Percentiles rank a stretch among this genome's conserved stretches.
phyloP scores from a whole-genome alignment of 208 protist species.

The Crithidia expoeki region DNA sequence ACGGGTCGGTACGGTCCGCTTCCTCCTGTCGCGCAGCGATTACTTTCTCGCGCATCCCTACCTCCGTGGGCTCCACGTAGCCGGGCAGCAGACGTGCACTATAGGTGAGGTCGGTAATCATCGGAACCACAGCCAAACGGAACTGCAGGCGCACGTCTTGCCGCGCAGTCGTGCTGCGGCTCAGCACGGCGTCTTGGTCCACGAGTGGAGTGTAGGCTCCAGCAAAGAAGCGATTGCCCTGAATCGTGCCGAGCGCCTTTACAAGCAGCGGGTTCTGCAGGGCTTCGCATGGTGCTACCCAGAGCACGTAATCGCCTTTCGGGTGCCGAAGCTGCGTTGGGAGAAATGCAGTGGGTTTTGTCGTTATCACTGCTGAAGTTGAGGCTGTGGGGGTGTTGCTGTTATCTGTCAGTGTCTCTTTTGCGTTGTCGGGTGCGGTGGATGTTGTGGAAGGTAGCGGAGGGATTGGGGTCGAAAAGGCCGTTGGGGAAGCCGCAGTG shows the following conservation, averaged over 20 bases:
- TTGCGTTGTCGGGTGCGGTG: not conserved
- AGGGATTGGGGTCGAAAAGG: not conserved
- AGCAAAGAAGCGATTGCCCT: conserved; percentile 50
- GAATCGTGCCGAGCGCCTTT: conserved; percentile 41
- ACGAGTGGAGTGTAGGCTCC: conserved; percentile 31
- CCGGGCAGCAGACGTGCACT: conserved; percentile 37
- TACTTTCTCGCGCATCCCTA: conserved; percentile 25
- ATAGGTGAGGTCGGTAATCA: conserved; percentile 29
- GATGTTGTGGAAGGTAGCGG: not conserved
- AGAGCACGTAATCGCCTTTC: conserved; percentile 35
- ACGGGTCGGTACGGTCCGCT: conserved; percentile 19
- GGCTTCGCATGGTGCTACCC: conserved; percentile 26
- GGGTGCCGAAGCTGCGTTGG: conserved; percentile 21
- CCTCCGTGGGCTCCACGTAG: conserved; percentile 35
- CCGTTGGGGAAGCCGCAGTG: not conserved
- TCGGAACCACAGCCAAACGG: conserved; percentile 47
- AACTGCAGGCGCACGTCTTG: conserved; percentile 73
- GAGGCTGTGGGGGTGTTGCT: not conserved
- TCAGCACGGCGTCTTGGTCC: conserved; percentile 29
- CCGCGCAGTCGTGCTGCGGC: conserved; percentile 27
- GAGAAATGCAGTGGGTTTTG: not conserved
- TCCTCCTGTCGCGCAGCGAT: conserved; percentile 27
- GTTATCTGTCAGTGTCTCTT: not conserved
- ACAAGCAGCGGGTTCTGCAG: conserved; percentile 39
- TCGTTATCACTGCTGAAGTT: not conserved